These are phyloP conservation scores for Colletotrichum costaricense DNA, from an alignment of 2,329 filamentous ascomycete genomes.

Conservation along the genomic window DNA sequence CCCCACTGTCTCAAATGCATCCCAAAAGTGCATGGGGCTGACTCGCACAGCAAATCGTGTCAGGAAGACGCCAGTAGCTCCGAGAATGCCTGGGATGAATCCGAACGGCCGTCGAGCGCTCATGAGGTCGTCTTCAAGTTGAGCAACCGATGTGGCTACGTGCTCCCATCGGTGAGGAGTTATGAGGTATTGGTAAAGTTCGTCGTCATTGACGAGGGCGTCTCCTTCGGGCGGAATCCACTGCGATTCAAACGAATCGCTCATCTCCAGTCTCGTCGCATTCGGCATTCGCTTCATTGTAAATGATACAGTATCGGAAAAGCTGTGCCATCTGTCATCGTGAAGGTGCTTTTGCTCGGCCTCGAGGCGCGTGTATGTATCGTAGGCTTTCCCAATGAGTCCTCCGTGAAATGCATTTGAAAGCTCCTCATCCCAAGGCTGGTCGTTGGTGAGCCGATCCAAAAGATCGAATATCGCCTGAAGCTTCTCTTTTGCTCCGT, in stretches of 20 bases:
- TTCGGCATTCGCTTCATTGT: not conserved
- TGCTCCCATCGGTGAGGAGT: not conserved
- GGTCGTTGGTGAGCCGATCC: not conserved
- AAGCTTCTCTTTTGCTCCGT: not conserved
- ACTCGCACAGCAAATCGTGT: not conserved
- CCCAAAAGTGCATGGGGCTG: not conserved
- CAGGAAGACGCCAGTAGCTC: not conserved
- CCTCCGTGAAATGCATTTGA: not conserved
- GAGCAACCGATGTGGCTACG: not conserved
- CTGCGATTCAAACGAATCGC: not conserved
- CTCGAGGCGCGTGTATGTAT: not conserved
- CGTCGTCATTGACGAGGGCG: not conserved
- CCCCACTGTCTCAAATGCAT: not conserved
- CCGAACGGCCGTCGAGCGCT: not conserved
- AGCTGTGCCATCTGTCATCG: not conserved
- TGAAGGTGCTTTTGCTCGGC: not conserved
- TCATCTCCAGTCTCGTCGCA: not conserved
- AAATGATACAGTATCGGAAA: not conserved
- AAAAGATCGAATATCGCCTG: not conserved
- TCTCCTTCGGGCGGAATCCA: not conserved
- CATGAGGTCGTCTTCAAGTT: not conserved
- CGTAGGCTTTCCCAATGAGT: not conserved
- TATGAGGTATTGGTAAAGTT: not conserved
- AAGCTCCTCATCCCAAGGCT: not conserved
- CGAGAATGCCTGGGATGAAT: not conserved